These are phyloP conservation scores for Alternaria triticina DNA, from an alignment of 2,329 filamentous ascomycete genomes.

Conservation along the genomic window DNA sequence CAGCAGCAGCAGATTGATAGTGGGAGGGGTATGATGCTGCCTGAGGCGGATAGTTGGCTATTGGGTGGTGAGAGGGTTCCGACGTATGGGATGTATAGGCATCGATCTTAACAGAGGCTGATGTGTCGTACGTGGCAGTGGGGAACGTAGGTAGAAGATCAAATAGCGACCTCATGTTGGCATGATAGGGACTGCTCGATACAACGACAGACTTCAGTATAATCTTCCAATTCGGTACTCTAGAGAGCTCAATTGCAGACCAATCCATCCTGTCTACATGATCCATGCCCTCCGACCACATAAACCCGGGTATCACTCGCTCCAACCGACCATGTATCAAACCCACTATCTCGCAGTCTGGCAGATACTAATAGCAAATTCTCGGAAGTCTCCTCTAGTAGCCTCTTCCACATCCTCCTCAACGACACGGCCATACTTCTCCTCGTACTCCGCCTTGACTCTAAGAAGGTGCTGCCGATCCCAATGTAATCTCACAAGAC, in stretches of 20 bases:
- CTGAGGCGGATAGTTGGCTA: slow-evolving; percentile 6
- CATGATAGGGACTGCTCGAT: neutral
- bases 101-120: neutral
- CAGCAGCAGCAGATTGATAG: neutral
- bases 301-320: neutral
- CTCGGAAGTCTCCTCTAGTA: slow-evolving; percentile 76
- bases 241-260: neutral
- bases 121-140: neutral
- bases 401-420: slow-evolving; percentile 80
- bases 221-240: neutral
- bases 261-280: neutral
- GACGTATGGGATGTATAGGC: neutral
- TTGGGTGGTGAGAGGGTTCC: neutral
- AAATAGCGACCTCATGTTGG: neutral
- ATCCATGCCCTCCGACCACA: neutral
- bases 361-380: slow-evolving; percentile 73
- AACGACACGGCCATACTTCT: slow-evolving; percentile 76
- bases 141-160: neutral
- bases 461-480: slow-evolving; percentile 80
- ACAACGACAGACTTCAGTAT: neutral
- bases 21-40: neutral
- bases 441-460: slow-evolving; percentile 80
- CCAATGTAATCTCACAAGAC: slow-evolving; percentile 92
- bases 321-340: neutral
- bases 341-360: slow-evolving; percentile 30